Conservation (phyloP, 2,329 filamentous ascomycete species). For the Aureobasidium vineae region DNA sequence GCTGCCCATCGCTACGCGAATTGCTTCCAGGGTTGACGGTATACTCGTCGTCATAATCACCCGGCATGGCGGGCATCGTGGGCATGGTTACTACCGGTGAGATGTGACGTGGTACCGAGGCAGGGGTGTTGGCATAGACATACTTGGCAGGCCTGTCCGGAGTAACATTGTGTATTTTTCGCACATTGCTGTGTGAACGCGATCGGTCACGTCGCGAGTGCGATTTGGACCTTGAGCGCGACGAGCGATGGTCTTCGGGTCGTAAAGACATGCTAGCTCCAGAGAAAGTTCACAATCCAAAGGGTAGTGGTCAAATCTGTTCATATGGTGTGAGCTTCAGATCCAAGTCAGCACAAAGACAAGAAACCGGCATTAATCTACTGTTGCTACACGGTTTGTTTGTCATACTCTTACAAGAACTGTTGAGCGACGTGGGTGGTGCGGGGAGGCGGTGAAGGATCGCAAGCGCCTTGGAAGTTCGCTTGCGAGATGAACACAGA, state of each 20-base stretch:
- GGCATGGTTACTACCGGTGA: constrained; percentile 26
- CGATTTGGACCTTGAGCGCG: constrained; percentile 47
- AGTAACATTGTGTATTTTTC: constrained; percentile 27
- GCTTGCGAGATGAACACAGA: constrained; percentile 16
- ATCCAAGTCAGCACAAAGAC: not conserved
- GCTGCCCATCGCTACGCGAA: constrained; percentile 2
- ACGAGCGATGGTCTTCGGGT: constrained; percentile 41
- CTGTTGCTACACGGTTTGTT: not conserved
- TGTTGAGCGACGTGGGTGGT: constrained; percentile 9
- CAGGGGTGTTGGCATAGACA: constrained; percentile 32
- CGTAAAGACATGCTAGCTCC: constrained; percentile 41
- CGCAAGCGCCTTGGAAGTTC: constrained; percentile 24
- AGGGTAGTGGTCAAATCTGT: not conserved
- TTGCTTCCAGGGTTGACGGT: constrained; percentile 1
- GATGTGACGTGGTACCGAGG: constrained; percentile 29
- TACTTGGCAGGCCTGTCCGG: constrained; percentile 24
- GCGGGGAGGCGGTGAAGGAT: constrained; percentile 23
- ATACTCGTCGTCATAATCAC: constrained; percentile 40
- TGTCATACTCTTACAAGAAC: constrained; percentile 8
- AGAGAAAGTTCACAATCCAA: not conserved
- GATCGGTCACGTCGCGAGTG: constrained; percentile 38
- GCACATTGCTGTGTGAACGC: constrained; percentile 43
- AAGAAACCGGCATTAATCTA: not conserved
- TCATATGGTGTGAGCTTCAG: not conserved
- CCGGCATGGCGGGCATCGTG: constrained; percentile 33